Percentiles rank a stretch among this genome's conserved stretches.
phyloP scores from a whole-genome alignment of 345 rosid species.

The Eucalyptus pauciflora region DNA sequence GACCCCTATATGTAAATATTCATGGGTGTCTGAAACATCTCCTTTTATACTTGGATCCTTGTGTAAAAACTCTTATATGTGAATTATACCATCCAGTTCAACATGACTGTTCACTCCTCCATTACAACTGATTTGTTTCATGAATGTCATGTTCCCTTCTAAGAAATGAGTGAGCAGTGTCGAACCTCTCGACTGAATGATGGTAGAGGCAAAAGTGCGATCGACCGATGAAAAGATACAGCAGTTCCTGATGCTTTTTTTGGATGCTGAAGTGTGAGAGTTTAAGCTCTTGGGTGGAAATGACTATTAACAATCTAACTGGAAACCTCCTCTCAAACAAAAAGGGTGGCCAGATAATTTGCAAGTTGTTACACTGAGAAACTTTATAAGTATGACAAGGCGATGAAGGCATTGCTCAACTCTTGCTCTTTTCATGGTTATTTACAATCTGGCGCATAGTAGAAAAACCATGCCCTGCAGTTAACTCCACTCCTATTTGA shows the following conservation, averaged over 20 bases:
- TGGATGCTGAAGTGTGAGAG: background rate
- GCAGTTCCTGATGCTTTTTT: background rate
- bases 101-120: background rate
- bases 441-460: background rate
- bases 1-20: background rate
- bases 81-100: background rate
- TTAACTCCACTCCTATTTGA: background rate
- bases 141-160: background rate
- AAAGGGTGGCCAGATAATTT: background rate
- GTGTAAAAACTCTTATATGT: background rate
- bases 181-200: background rate
- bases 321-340: background rate
- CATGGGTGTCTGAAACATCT: background rate
- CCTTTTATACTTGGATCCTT: background rate
- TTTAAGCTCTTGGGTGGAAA: background rate
- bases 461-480: background rate
- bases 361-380: background rate
- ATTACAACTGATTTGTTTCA: background rate
- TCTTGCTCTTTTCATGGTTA: background rate
- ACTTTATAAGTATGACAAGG: background rate
- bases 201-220: background rate
- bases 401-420: background rate
- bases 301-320: background rate
- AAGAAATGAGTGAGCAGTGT: background rate
- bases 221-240: background rate